Conservation (phyloP, 495 filamentous ascomycete genomes). For the Penicillium simplicissimum region DNA sequence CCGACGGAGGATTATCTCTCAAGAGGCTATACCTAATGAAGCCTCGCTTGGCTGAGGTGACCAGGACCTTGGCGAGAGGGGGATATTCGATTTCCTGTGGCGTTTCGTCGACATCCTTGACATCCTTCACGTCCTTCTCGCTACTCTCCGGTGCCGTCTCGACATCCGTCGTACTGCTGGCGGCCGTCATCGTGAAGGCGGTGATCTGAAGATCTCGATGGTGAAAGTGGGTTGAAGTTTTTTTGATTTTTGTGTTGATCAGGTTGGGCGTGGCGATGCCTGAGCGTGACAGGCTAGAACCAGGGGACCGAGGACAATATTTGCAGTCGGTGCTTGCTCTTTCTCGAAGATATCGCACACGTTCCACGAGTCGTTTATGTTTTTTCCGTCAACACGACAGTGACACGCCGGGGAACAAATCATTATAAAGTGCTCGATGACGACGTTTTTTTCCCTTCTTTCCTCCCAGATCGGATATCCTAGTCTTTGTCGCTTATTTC, state of each 20-base stretch:
- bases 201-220: neutral
- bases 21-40: too few species aligned
- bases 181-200: constrained; percentile 3
- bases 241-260: neutral
- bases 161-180: constrained; percentile 12
- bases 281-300: neutral
- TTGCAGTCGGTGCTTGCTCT: neutral
- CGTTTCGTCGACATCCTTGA: constrained; percentile 4
- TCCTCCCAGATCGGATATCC: neutral
- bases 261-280: neutral
- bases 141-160: constrained; percentile 7
- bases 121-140: constrained; percentile 4
- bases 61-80: constrained; percentile 16
- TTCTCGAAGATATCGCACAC: neutral
- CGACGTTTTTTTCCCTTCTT: neutral
- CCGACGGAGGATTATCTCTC: neutral
- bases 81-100: constrained; percentile 21
- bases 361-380: too few species aligned
- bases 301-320: neutral
- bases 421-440: neutral
- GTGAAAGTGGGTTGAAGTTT: neutral
- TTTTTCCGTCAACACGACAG: neutral
- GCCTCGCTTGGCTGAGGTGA: neutral
- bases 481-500: too few species aligned
- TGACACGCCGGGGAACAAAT: neutral